Conservation (phyloP, 352 stramenopile species). For the Phytophthora pini region DNA sequence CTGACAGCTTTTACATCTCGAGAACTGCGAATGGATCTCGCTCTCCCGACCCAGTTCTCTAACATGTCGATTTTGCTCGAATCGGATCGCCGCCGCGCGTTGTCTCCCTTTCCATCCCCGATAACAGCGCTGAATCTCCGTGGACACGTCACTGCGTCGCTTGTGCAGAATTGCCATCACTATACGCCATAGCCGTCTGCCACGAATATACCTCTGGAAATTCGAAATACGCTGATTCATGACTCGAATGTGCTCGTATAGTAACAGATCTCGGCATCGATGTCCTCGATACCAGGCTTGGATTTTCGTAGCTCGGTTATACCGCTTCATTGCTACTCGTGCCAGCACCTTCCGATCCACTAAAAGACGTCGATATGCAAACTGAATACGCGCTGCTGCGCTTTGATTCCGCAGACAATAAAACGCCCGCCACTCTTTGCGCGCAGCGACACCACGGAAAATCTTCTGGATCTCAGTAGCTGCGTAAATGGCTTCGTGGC, state of each 20-base stretch:
- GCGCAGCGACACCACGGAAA: slow-evolving; percentile 40
- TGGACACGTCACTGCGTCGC: slow-evolving; percentile 33
- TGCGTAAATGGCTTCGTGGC: slow-evolving; percentile 62
- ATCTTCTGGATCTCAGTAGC: slow-evolving; percentile 68
- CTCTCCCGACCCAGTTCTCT: slow-evolving; percentile 30
- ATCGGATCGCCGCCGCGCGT: slow-evolving; percentile 32
- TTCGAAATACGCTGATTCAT: slow-evolving; percentile 45
- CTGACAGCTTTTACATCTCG: slow-evolving; percentile 39
- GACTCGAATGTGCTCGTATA: slow-evolving; percentile 28
- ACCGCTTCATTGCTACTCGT: slow-evolving; percentile 30
- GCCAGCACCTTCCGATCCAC: slow-evolving; percentile 28
- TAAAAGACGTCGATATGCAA: slow-evolving; percentile 40
- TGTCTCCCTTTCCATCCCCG: slow-evolving; percentile 47
- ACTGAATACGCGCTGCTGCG: slow-evolving; percentile 45
- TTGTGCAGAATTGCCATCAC: slow-evolving; percentile 44
- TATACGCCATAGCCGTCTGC: slow-evolving; percentile 51
- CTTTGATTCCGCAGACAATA: slow-evolving; percentile 48
- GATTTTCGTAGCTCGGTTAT: slow-evolving; percentile 34
- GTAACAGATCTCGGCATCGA: slow-evolving; percentile 35
- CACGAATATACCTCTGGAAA: slow-evolving; percentile 54
- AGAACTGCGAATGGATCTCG: slow-evolving; percentile 25
- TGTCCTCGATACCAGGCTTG: slow-evolving; percentile 57
- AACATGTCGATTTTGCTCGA: slow-evolving; percentile 49
- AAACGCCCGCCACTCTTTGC: slow-evolving; percentile 42
- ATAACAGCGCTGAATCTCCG: slow-evolving; percentile 46